Conservation (phyloP, 192 early-diverging fungal genomes). For the Coemansia sp. region DNA sequence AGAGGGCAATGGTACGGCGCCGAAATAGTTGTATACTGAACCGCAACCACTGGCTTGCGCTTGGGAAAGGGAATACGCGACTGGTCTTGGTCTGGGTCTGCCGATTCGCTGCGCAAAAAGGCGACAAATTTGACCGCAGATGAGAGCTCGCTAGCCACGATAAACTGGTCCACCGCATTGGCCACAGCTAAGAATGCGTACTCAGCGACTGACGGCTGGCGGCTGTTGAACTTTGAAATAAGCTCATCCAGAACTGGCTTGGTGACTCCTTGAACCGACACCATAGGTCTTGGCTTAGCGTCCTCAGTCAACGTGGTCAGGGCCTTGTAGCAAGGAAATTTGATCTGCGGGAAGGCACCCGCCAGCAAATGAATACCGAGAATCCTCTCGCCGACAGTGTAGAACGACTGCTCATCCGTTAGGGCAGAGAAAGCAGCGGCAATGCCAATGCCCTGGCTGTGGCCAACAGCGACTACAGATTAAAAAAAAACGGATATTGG, state of each 20-base stretch:
- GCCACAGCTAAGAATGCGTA: conserved; percentile 26
- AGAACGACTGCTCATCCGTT: conserved; percentile 78
- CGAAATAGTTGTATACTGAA: conserved; percentile 82
- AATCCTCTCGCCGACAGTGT: conserved; percentile 73
- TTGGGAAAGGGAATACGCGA: conserved; percentile 75
- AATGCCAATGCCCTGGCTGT: conserved; percentile 88
- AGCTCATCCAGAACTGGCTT: not conserved
- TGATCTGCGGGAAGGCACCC: conserved; percentile 82
- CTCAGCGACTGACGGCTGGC: not conserved
- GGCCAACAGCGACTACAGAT: conserved; percentile 67
- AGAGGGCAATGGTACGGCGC: conserved; percentile 71
- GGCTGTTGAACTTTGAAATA: conserved; percentile 24
- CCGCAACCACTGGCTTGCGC: conserved; percentile 77
- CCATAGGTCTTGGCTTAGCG: conserved; percentile 11
- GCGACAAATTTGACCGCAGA: conserved; percentile 10
- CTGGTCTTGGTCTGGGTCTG: conserved; percentile 49
- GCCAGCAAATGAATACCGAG: conserved; percentile 83
- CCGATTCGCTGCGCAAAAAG: conserved; percentile 15
- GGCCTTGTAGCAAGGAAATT: conserved; percentile 16
- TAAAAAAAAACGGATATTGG: not conserved
- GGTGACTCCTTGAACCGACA: conserved; percentile 20
- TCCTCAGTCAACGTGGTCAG: not conserved
- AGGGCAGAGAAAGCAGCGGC: conserved; percentile 84
- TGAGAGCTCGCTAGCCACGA: conserved; percentile 23
- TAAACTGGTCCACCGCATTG: conserved; percentile 25